These are phyloP conservation scores for Hawksworthiomyces lignivorus DNA, from an alignment of 2,329 filamentous ascomycete species.

Conservation along the genomic window DNA sequence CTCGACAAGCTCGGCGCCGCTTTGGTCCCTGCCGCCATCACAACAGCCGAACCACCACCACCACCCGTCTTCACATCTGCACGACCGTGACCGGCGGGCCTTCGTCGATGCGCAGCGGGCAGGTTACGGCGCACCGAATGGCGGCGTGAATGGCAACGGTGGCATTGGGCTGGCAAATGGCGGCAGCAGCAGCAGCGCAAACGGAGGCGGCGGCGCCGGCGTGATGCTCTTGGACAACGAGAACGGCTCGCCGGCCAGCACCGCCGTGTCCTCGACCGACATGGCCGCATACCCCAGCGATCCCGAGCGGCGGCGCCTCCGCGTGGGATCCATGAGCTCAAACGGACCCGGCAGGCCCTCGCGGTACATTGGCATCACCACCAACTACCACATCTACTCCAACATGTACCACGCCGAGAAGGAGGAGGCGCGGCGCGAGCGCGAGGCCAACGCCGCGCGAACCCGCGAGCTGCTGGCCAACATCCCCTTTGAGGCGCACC, in stretches of 20 bases:
- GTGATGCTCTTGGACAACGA: not conserved
- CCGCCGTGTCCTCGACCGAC: not conserved
- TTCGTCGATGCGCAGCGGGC: too few species aligned
- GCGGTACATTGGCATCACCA: slow-evolving; percentile 10
- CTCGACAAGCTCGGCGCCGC: too few species aligned
- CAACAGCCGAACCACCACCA: too few species aligned
- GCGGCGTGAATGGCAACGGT: not conserved
- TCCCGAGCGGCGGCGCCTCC: slow-evolving; percentile 1
- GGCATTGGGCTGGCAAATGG: too few species aligned
- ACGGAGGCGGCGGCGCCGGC: not conserved
- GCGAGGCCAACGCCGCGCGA: not conserved
- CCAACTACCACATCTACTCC: slow-evolving; percentile 12
- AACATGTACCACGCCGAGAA: slow-evolving; percentile 8
- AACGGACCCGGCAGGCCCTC: slow-evolving; percentile 4
- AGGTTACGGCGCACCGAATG: not conserved
- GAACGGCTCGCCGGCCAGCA: not conserved
- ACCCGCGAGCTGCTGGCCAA: slow-evolving; percentile 4
- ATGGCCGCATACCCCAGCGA: not conserved
- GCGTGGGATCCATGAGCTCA: slow-evolving; percentile 1
- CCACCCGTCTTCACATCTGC: too few species aligned
- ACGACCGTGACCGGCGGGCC: too few species aligned
- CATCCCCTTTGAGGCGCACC: slow-evolving; percentile 12
- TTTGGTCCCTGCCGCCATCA: too few species aligned
- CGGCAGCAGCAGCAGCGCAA: not conserved
- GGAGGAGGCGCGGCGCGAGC: slow-evolving; percentile 7